phyloP scores from a whole-genome alignment of 164 flowering plant species.

The Vitis riparia region DNA sequence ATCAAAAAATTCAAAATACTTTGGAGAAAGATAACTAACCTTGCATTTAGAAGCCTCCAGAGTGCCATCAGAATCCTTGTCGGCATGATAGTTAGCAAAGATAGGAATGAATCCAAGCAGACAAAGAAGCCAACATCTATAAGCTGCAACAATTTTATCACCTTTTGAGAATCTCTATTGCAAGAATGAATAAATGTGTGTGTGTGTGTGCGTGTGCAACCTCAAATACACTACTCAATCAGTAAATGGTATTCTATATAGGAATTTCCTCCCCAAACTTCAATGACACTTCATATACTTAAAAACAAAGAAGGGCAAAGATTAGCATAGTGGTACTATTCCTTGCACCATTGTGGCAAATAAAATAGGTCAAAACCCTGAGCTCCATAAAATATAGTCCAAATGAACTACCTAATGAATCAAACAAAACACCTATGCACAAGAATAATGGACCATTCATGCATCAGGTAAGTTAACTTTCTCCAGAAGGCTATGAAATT shows the following conservation, averaged over 20 bases:
- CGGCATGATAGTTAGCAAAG: constrained; percentile 93
- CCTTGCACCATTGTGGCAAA: neutral
- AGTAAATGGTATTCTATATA: neutral
- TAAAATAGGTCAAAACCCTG: neutral
- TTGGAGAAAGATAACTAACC: constrained; percentile 42
- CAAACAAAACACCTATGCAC: constrained; percentile 2
- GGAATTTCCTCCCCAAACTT: neutral
- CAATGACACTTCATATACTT: neutral
- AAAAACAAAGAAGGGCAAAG: too few relatives aligned
- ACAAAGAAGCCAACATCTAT: constrained; percentile 93
- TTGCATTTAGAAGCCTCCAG: constrained; percentile 64
- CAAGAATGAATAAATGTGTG: neutral
- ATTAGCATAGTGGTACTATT: neutral
- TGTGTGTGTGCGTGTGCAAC: too few relatives aligned
- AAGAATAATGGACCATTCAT: constrained; percentile 4
- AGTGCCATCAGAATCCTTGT: constrained; percentile 57
- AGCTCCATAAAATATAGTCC: too few relatives aligned
- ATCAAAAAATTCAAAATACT: neutral
- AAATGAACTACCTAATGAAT: neutral
- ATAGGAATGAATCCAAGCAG: constrained; percentile 89
- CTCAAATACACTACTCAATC: neutral
- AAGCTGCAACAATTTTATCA: constrained; percentile 58
- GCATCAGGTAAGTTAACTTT: neutral
- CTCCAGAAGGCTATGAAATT: neutral
- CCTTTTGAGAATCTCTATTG: constrained; percentile 3